Conservation (phyloP, 495 filamentous ascomycete species). For the Immersiella caudata region DNA sequence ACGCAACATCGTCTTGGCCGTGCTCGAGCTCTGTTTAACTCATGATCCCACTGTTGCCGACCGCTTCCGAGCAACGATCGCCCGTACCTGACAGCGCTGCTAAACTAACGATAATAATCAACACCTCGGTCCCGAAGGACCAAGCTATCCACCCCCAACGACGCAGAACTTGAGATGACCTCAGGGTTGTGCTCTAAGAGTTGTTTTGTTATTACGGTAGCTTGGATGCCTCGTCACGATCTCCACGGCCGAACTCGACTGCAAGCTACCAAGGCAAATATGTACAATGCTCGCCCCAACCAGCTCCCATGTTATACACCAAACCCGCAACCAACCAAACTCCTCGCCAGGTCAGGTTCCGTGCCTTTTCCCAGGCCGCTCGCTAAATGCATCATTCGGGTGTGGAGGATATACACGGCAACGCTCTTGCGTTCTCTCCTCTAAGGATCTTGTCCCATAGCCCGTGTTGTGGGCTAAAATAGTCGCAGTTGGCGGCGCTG, state of each 20-base stretch:
- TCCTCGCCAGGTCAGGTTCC: conserved; percentile 31
- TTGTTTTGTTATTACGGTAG: conserved; percentile 13
- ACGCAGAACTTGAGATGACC: not conserved
- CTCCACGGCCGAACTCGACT: conserved; percentile 9
- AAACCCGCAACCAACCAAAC: conserved; percentile 32
- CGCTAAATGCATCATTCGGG: conserved; percentile 39
- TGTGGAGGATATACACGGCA: conserved; percentile 34
- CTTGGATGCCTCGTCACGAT: conserved; percentile 5
- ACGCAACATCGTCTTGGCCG: not conserved
- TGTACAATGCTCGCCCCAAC: conserved; percentile 29
- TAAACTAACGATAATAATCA: no score
- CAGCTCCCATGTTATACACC: conserved; percentile 33
- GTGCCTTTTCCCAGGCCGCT: conserved; percentile 27
- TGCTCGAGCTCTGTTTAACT: not conserved
- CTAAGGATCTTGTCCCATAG: conserved; percentile 7
- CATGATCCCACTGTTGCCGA: not conserved
- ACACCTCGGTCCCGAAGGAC: not conserved
- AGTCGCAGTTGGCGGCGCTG: not conserved
- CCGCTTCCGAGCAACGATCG: not conserved
- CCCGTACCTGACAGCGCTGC: no score
- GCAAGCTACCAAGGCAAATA: conserved; percentile 17
- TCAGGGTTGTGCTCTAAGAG: conserved; percentile 3
- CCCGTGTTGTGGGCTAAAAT: not conserved
- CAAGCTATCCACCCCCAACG: not conserved
- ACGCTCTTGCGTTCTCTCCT: conserved; percentile 3